These are phyloP conservation scores for Rhodotorula kratochvilovae DNA, from an alignment of 768 basidiomycete genomes.

Conservation along the genomic window DNA sequence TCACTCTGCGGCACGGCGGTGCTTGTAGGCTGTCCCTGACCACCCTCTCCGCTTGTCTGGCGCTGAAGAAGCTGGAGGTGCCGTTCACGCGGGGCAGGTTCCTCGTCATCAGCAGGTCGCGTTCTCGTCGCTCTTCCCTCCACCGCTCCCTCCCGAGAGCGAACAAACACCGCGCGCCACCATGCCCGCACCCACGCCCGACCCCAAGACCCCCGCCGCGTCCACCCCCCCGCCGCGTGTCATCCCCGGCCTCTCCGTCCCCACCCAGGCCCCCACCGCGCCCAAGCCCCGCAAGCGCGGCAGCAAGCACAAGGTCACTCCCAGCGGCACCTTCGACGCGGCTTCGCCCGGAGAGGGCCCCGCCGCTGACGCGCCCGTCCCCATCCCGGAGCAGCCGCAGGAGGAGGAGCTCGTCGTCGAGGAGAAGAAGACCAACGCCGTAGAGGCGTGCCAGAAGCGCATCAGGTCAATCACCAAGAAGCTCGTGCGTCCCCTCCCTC, in stretches of 20 bases:
- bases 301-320: conserved; percentile 8
- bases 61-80: too few species aligned
- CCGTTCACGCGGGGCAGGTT: too few species aligned
- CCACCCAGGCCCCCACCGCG: background rate
- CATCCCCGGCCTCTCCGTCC: conserved; percentile 21
- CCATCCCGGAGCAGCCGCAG: background rate
- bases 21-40: too few species aligned
- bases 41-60: too few species aligned
- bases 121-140: background rate
- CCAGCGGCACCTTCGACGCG: background rate
- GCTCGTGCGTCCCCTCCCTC: conserved; percentile 35
- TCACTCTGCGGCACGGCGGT: too few species aligned
- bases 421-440: conserved; percentile 31
- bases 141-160: background rate
- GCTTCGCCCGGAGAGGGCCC: background rate
- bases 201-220: background rate
- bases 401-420: conserved; percentile 6
- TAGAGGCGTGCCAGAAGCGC: conserved; percentile 39
- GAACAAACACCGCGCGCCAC: background rate
- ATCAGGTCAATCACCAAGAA: conserved; percentile 43
- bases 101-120: background rate
- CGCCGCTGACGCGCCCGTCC: background rate
- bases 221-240: background rate
- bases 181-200: background rate
- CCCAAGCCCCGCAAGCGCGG: conserved; percentile 29